These are phyloP conservation scores for Astrothelium subdiscretum DNA, from an alignment of 495 filamentous ascomycete genomes.

Conservation along the genomic window DNA sequence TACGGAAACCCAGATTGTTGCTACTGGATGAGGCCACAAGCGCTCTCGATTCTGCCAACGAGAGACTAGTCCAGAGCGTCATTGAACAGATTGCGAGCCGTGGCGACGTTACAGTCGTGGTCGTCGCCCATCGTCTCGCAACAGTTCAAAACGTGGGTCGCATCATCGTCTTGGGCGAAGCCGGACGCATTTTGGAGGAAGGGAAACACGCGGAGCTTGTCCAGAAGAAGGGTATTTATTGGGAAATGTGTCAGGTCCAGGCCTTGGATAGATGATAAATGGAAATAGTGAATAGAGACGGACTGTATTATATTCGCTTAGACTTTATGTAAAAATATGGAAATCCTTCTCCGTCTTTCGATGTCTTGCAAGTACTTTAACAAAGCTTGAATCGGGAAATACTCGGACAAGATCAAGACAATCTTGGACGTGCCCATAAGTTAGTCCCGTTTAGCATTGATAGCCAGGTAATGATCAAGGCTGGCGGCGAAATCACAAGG, in stretches of 20 bases:
- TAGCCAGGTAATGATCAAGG: too few species aligned
- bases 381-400: too few species aligned
- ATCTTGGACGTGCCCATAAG: too few species aligned
- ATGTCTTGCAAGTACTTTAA: too few species aligned
- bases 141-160: constrained; percentile 42
- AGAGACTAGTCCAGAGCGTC: constrained; percentile 38
- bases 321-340: too few species aligned
- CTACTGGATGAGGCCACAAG: constrained; percentile 40
- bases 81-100: constrained; percentile 19
- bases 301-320: too few species aligned
- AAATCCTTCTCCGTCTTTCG: too few species aligned
- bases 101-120: constrained; percentile 28
- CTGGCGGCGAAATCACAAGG: too few species aligned
- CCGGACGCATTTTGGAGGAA: constrained; percentile 37
- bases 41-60: constrained; percentile 38
- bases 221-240: constrained; percentile 34
- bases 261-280: constrained; percentile 10
- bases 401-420: too few species aligned
- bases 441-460: too few species aligned
- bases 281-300: too few species aligned
- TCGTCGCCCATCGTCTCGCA: constrained; percentile 47
- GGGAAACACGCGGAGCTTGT: constrained; percentile 39
- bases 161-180: constrained; percentile 38
- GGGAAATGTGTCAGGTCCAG: constrained; percentile 24
- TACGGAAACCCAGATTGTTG: constrained; percentile 13